These are phyloP conservation scores for Aspergillus terreus DNA, from an alignment of 2,329 filamentous ascomycete species.

Conservation along the genomic window DNA sequence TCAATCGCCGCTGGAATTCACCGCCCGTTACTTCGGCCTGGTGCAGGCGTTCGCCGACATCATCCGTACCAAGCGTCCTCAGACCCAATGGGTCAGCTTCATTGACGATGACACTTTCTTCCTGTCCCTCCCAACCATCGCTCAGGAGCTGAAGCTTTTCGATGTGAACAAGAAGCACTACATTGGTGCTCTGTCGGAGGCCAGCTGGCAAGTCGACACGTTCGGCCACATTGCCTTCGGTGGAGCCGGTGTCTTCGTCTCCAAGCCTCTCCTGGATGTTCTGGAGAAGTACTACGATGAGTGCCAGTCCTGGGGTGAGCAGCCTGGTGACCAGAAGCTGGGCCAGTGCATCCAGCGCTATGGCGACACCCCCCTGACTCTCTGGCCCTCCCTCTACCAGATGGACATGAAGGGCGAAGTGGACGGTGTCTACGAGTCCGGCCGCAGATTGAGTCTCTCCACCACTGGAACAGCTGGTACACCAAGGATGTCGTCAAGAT, in stretches of 20 bases:
- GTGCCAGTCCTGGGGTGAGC: slow-evolving; percentile 41
- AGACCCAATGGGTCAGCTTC: slow-evolving; percentile 41
- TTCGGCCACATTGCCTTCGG: slow-evolving; percentile 44
- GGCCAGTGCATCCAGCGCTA: slow-evolving; percentile 41
- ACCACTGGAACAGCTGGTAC: slow-evolving; percentile 46
- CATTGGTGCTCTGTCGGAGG: slow-evolving; percentile 42
- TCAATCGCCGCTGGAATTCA: slow-evolving; percentile 39
- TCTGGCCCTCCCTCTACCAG: slow-evolving; percentile 42
- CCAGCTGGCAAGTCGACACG: slow-evolving; percentile 42
- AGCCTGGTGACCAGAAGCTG: slow-evolving; percentile 44
- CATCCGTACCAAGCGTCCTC: slow-evolving; percentile 36
- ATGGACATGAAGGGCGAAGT: slow-evolving; percentile 43
- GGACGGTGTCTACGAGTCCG: slow-evolving; percentile 43
- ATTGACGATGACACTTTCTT: slow-evolving; percentile 46
- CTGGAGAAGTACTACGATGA: slow-evolving; percentile 38
- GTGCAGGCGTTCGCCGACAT: slow-evolving; percentile 38
- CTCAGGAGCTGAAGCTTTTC: slow-evolving; percentile 37
- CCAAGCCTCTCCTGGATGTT: slow-evolving; percentile 36
- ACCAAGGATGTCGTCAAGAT: slow-evolving; percentile 44
- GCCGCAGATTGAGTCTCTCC: slow-evolving; percentile 41
- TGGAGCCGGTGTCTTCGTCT: slow-evolving; percentile 44
- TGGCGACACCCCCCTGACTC: slow-evolving; percentile 36
- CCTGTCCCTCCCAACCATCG: slow-evolving; percentile 36
- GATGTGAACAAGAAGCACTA: slow-evolving; percentile 41
- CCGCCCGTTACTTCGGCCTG: slow-evolving; percentile 42